phyloP scores from a whole-genome alignment of 345 rosid species.

The Ceriops decandra region DNA sequence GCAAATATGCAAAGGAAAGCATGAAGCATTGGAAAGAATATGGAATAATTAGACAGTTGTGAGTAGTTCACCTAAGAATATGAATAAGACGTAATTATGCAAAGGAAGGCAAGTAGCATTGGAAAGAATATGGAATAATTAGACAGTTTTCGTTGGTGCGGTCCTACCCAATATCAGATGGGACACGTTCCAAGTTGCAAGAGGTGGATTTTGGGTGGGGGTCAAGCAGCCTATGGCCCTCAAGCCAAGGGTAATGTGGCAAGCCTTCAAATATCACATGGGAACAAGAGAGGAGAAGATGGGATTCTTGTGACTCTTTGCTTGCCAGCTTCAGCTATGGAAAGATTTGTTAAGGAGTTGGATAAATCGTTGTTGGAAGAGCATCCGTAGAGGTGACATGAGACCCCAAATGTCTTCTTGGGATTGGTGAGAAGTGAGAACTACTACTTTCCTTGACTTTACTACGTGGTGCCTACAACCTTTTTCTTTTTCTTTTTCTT shows the following conservation, averaged over 20 bases:
- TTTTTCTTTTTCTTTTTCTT: too few relatives aligned
- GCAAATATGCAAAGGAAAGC: too few relatives aligned
- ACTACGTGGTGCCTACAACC: too few relatives aligned
- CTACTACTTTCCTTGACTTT: too few relatives aligned
- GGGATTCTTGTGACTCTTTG: slow-evolving; percentile 16
- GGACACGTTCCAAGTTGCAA: slow-evolving; percentile 13
- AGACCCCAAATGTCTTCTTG: too few relatives aligned
- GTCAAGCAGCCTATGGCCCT: slow-evolving; percentile 20
- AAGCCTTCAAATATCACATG: slow-evolving; percentile 1
- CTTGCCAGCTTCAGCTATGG: slow-evolving; percentile 2
- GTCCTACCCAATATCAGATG: slow-evolving; percentile 21
- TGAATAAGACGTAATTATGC: too few relatives aligned
- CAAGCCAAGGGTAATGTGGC: slow-evolving; percentile 19
- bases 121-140: too few relatives aligned
- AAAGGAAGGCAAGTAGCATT: too few relatives aligned
- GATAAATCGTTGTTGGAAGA: slow-evolving; percentile 4
- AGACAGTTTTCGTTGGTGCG: slow-evolving; percentile 9
- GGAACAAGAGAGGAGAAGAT: slow-evolving; percentile 14
- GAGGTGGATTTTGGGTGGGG: slow-evolving; percentile 33
- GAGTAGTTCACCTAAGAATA: too few relatives aligned
- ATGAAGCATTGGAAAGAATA: too few relatives aligned
- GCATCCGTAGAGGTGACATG: not conserved
- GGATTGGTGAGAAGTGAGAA: too few relatives aligned
- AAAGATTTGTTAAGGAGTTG: slow-evolving; percentile 15
- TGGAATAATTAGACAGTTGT: not conserved